A percentile compares a stretch with the other conserved stretches of the same genome.
These are phyloP conservation scores for Cordyceps pruinosa DNA, from an alignment of 2,329 filamentous ascomycete genomes.

Conservation along the genomic window DNA sequence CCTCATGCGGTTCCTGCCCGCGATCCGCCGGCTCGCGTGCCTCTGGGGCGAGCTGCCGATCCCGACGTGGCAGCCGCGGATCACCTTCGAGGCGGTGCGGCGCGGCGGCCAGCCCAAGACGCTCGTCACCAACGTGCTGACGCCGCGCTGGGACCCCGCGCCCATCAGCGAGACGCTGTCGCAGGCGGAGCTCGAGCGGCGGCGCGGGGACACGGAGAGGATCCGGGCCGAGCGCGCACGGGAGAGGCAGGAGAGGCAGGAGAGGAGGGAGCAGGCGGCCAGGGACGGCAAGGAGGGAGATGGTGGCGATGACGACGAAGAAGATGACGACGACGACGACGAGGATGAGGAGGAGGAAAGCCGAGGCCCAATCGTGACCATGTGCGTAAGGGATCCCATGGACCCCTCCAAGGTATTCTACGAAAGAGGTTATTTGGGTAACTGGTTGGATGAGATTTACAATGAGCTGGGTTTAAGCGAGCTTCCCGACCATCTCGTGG, in stretches of 20 bases:
- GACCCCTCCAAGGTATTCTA: conserved; percentile 7
- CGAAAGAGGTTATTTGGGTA: conserved; percentile 15
- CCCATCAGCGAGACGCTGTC: conserved; percentile 2
- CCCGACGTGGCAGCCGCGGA: not conserved
- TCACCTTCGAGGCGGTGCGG: not conserved
- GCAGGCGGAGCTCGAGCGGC: not conserved
- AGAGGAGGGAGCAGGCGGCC: not conserved
- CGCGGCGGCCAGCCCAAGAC: not conserved
- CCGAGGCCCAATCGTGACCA: conserved; percentile 12
- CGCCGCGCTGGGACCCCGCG: conserved; percentile 4
- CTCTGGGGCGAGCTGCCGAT: conserved; percentile 20
- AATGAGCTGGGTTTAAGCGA: not conserved
- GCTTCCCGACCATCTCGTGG: conserved; percentile 12
- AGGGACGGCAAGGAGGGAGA: not conserved
- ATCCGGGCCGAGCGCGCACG: not conserved
- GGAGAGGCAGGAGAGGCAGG: not conserved
- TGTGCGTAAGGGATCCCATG: conserved; percentile 10
- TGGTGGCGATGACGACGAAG: not conserved
- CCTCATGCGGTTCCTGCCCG: conserved; percentile 14
- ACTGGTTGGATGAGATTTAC: conserved; percentile 16
- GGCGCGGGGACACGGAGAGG: not conserved
- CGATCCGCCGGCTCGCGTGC: conserved; percentile 17
- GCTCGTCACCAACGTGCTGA: not conserved
- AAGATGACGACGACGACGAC: conserved; percentile 7
- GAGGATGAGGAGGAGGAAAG: conserved; percentile 8